Conservation (phyloP, 257 asterid species). For the Oldenlandia corymbosa region DNA sequence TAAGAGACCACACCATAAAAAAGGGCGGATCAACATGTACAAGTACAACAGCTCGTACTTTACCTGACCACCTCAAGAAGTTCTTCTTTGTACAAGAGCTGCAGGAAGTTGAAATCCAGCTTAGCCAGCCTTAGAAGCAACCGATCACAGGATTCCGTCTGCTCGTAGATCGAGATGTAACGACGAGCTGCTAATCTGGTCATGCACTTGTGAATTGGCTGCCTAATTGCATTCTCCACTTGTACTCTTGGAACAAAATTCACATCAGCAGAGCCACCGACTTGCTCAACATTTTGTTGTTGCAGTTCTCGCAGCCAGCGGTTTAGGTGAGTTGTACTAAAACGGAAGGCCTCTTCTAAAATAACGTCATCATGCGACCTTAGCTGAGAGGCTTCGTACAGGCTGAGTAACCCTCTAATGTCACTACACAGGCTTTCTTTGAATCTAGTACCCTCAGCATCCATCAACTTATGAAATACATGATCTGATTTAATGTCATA, state of each 20-base stretch:
- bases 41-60: no score
- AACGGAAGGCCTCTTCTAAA: constrained; percentile 28
- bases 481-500: no score
- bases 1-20: neutral
- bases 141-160: neutral
- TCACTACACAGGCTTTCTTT: neutral
- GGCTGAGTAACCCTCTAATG: constrained; percentile 18
- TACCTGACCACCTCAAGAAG: constrained; percentile 7
- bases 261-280: neutral
- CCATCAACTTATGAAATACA: constrained; percentile 26
- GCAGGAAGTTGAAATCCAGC: constrained; percentile 24
- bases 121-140: constrained; percentile 24
- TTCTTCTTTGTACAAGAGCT: constrained; percentile 27
- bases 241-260: no score
- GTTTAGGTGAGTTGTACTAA: constrained; percentile 16
- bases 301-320: constrained; percentile 8
- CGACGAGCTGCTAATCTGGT: no score
- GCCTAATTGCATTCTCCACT: no score
- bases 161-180: no score
- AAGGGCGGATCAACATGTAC: no score
- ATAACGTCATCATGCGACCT: constrained; percentile 31
- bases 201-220: no score
- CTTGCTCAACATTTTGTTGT: neutral
- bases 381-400: constrained; percentile 35
- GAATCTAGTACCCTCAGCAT: constrained; percentile 12